Evolutionary conservation across 2,329 filamentous ascomycete species (phyloP).

Genomic region (Didymosphaeria variabile): DNA sequence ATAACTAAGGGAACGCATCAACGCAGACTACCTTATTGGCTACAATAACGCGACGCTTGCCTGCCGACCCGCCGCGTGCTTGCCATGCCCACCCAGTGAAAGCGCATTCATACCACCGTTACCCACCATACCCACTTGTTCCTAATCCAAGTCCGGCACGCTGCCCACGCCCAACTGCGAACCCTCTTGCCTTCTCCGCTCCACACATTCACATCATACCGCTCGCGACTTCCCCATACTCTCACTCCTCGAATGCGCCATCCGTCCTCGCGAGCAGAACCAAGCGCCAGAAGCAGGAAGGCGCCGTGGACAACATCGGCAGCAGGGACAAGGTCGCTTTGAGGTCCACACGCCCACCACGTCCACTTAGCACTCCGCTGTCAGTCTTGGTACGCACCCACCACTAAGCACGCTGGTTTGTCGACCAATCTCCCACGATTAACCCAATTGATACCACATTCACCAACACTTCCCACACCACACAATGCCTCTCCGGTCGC

Average conservation of each 20-base stretch:
- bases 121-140: conserved; percentile 8
- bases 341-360: conserved; percentile 7
- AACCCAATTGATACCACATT: conserved; percentile 3
- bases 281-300: background rate
- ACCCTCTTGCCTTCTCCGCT: background rate
- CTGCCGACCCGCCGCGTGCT: conserved; percentile 9
- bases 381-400: conserved; percentile 8
- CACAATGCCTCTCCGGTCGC: conserved; percentile 51
- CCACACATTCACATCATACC: background rate
- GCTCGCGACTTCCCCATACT: background rate
- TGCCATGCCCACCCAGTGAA: background rate
- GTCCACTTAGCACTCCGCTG: conserved; percentile 16
- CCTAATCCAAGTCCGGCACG: conserved; percentile 6
- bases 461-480: background rate
- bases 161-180: conserved; percentile 7
- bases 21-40: too few species aligned
- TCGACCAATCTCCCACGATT: conserved; percentile 10
- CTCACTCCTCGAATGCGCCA: conserved; percentile 9
- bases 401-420: background rate
- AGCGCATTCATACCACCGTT: conserved; percentile 2
- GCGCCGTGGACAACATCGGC: conserved; percentile 7
- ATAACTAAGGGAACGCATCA: too few species aligned
- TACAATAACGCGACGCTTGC: conserved; percentile 4
- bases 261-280: background rate
- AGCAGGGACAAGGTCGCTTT: conserved; percentile 7